A percentile compares a stretch with the other conserved stretches of the same genome.
These are phyloP conservation scores for Periconia sp. DNA, from an alignment of 2,329 filamentous ascomycete species.

Conservation along the genomic window DNA sequence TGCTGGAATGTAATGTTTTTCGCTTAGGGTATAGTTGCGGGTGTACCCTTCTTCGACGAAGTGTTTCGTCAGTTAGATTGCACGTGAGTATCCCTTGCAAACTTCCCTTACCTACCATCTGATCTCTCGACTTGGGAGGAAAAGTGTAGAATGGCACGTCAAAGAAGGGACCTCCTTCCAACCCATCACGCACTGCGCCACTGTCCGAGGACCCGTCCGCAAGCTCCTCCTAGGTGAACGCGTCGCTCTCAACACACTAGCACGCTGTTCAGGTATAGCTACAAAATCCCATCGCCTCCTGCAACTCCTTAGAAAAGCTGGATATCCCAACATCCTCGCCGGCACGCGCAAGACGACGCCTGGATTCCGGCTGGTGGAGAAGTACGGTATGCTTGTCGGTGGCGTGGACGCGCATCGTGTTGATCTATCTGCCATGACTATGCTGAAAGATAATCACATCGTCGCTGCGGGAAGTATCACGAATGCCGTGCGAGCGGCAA, in stretches of 20 bases:
- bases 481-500: constrained; percentile 80
- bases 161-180: constrained; percentile 72
- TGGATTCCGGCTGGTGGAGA: constrained; percentile 92
- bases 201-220: constrained; percentile 80
- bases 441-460: constrained; percentile 99
- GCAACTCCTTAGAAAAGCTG: constrained; percentile 57
- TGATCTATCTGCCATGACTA: constrained; percentile 88
- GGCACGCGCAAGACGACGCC: constrained; percentile 97
- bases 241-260: constrained; percentile 87
- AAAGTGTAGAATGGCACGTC: constrained; percentile 80
- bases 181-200: constrained; percentile 66
- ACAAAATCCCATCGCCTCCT: constrained; percentile 60
- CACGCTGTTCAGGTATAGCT: constrained; percentile 88
- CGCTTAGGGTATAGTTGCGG: constrained; percentile 74
- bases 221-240: constrained; percentile 88
- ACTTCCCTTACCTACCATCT: neutral
- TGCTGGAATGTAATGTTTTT: neutral
- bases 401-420: constrained; percentile 90
- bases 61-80: constrained; percentile 89
- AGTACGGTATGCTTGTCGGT: constrained; percentile 95
- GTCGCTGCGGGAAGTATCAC: constrained; percentile 86
- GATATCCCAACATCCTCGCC: constrained; percentile 82
- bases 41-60: constrained; percentile 92
- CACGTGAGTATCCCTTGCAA: constrained; percentile 51
- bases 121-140: neutral